phyloP scores from a whole-genome alignment of 305 asterid species.

The Solanum chacoense region DNA sequence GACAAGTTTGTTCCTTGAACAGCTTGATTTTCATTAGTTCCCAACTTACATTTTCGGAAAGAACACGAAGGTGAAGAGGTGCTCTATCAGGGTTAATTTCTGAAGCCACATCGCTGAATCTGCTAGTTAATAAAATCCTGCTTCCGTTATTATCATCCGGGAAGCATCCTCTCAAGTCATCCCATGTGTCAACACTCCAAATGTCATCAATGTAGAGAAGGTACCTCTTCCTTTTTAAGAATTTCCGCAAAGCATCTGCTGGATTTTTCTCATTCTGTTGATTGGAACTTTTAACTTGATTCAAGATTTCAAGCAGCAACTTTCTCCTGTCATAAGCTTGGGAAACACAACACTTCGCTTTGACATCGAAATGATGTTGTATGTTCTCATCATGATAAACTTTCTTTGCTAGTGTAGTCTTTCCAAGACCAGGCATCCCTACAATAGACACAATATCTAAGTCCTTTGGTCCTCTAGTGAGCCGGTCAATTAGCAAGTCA shows the following conservation, averaged over 20 bases:
- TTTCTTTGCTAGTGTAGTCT: constrained; percentile 11
- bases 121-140: constrained; percentile 1
- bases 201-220: constrained; percentile 11
- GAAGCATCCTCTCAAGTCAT: not conserved
- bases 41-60: constrained; percentile 7
- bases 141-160: not conserved
- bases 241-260: not conserved
- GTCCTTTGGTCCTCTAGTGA: not conserved
- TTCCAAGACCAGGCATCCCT: constrained; percentile 28
- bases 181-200: not conserved
- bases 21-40: not conserved
- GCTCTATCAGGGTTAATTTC: not conserved
- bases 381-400: not conserved
- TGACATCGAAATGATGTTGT: constrained; percentile 4
- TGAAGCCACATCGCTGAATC: not conserved
- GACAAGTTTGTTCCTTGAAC: not conserved
- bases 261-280: not conserved
- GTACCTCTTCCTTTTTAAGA: not conserved
- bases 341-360: constrained; percentile 14
- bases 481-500: not conserved
- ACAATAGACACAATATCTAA: not conserved
- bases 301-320: constrained; percentile 4
- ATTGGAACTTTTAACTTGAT: not conserved
- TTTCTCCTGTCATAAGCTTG: constrained; percentile 2
- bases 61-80: not conserved